Evolutionary conservation across 495 filamentous ascomycete genomes (phyloP).

Genomic region (Hypoxylon subgilvum): DNA sequence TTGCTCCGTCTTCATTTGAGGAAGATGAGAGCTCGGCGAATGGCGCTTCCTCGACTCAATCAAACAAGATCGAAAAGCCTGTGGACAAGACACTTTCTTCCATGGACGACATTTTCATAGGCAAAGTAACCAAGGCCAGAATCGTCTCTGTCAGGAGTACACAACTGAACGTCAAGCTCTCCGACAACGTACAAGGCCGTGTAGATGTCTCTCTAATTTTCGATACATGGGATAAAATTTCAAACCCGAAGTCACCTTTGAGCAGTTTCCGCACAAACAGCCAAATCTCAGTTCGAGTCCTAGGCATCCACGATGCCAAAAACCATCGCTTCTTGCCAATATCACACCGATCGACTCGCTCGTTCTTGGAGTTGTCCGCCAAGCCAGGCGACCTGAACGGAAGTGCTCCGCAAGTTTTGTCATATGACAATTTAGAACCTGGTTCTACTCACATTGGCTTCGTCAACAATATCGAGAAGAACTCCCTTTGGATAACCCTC

Average conservation of each 20-base stretch:
- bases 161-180: constrained; percentile 87
- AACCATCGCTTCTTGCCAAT: constrained; percentile 93
- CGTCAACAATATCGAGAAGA: constrained; percentile 82
- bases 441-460: constrained; percentile 78
- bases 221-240: constrained; percentile 84
- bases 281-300: constrained; percentile 72
- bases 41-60: constrained; percentile 22
- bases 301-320: constrained; percentile 87
- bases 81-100: constrained; percentile 70
- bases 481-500: constrained; percentile 85
- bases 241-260: constrained; percentile 78
- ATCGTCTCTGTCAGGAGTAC: constrained; percentile 83
- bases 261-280: constrained; percentile 72
- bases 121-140: constrained; percentile 77
- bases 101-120: constrained; percentile 72
- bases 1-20: constrained; percentile 40
- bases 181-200: constrained; percentile 87
- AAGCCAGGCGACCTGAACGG: constrained; percentile 70
- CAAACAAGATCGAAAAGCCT: constrained; percentile 62
- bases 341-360: constrained; percentile 76
- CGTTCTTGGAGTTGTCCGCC: constrained; percentile 88
- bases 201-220: constrained; percentile 90
- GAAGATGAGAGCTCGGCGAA: constrained; percentile 35
- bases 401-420: constrained; percentile 59
- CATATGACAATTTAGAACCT: constrained; percentile 72